Percentiles rank a stretch among this genome's conserved stretches.
These are phyloP conservation scores for Dactylis glomerata DNA, from an alignment of 176 grass and related monocot genomes.

Conservation along the genomic window DNA sequence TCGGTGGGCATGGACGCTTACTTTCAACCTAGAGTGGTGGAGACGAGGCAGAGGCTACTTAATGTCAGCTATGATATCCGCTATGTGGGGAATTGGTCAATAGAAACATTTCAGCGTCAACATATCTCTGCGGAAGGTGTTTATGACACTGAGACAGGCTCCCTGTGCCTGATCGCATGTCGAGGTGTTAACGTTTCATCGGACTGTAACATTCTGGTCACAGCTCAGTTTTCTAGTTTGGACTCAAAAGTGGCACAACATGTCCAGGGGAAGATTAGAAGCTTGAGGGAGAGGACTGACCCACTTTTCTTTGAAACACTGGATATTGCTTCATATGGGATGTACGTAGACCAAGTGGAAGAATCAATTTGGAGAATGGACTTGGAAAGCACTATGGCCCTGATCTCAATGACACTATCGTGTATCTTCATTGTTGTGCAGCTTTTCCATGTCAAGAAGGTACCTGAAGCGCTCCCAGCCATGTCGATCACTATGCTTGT, in stretches of 20 bases:
- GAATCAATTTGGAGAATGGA: constrained; percentile 75
- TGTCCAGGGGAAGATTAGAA: constrained; percentile 57
- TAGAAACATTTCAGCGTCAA: constrained; percentile 32
- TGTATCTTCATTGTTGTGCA: constrained; percentile 67
- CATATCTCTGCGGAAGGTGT: constrained; percentile 70
- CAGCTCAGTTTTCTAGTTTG: constrained; percentile 63
- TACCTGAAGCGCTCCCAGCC: constrained; percentile 47
- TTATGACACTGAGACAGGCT: constrained; percentile 65
- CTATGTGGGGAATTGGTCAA: constrained; percentile 48
- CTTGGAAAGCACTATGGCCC: constrained; percentile 71
- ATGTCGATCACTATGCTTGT: constrained; percentile 87
- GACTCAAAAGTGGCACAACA: constrained; percentile 39
- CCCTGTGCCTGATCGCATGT: constrained; percentile 74
- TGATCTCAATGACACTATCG: constrained; percentile 70
- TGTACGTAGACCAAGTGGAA: constrained; percentile 39
- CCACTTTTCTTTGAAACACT: constrained; percentile 70
- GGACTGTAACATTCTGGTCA: constrained; percentile 62
- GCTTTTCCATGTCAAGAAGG: constrained; percentile 67
- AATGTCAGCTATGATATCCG: constrained; percentile 72
- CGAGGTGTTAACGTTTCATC: constrained; percentile 20
- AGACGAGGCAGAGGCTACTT: constrained; percentile 24
- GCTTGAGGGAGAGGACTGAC: constrained; percentile 57
- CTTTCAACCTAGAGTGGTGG: not conserved
- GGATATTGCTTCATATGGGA: constrained; percentile 46
- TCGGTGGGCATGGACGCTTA: not conserved